Evolutionary conservation across 257 asterid genomes (phyloP).

Genomic region (Solanum corneliomulleri): DNA sequence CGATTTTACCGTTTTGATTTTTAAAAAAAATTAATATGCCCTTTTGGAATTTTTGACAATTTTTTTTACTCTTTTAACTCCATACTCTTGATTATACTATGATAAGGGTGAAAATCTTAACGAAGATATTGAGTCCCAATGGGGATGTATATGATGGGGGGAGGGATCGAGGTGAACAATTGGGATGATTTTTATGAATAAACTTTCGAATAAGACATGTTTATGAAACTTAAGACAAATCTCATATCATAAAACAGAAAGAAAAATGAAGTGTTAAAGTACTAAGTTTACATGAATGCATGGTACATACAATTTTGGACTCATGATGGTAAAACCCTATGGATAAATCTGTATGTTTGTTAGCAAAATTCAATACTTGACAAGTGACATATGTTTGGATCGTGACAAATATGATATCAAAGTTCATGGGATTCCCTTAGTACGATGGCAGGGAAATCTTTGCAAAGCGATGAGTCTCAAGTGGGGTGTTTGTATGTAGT

Average conservation of each 20-base stretch:
- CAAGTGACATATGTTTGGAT: not conserved
- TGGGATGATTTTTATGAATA: not conserved
- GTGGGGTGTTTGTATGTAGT: not conserved
- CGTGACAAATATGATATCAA: not conserved
- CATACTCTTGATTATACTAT: not conserved
- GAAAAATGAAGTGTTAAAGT: too few relatives aligned
- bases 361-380: not conserved
- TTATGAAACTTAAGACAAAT: too few relatives aligned
- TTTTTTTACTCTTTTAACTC: too few relatives aligned
- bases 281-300: not conserved
- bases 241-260: not conserved
- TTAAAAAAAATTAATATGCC: too few relatives aligned
- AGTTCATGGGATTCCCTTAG: not conserved
- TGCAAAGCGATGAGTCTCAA: not conserved
- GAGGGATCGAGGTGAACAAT: not conserved
- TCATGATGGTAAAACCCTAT: not conserved
- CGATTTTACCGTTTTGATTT: too few relatives aligned
- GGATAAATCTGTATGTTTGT: not conserved
- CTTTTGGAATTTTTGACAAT: too few relatives aligned
- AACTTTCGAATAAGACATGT: not conserved
- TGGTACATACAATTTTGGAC: not conserved
- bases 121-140: not conserved
- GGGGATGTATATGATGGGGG: not conserved
- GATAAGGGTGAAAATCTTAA: not conserved
- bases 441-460: not conserved